phyloP scores from a whole-genome alignment of 75 land plant genomes.

The Picea sitchensis region DNA sequence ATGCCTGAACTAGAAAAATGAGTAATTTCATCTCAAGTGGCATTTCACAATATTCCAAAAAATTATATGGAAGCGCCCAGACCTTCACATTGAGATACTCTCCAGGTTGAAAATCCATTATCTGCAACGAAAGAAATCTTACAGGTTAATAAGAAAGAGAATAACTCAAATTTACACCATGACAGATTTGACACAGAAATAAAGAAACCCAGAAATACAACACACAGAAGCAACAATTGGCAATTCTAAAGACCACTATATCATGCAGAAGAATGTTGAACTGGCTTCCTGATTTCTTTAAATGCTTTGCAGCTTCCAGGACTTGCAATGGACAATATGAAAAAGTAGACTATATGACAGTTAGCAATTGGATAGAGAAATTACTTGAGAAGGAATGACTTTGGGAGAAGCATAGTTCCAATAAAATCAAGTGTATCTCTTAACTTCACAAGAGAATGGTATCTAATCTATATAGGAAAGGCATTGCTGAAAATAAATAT shows the following conservation, averaged over 20 bases:
- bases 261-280: neutral
- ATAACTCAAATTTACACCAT: neutral
- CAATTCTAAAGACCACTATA: neutral
- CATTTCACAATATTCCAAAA: conserved; percentile 1
- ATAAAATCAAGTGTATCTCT: neutral
- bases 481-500: neutral
- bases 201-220: neutral
- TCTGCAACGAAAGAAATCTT: conserved; percentile 33
- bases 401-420: neutral
- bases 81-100: conserved; percentile 98
- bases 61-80: neutral
- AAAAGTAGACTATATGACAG: neutral
- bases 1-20: neutral
- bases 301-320: neutral
- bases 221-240: neutral
- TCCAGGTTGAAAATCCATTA: conserved; percentile 99
- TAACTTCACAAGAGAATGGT: neutral
- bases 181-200: neutral
- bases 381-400: neutral
- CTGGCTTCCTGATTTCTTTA: neutral
- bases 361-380: neutral
- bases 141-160: neutral
- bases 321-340: neutral
- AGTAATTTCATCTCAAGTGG: neutral
- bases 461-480: neutral